Conservation (phyloP, 1,284 basidiomycete species). For the Trichosporon sp. region DNA sequence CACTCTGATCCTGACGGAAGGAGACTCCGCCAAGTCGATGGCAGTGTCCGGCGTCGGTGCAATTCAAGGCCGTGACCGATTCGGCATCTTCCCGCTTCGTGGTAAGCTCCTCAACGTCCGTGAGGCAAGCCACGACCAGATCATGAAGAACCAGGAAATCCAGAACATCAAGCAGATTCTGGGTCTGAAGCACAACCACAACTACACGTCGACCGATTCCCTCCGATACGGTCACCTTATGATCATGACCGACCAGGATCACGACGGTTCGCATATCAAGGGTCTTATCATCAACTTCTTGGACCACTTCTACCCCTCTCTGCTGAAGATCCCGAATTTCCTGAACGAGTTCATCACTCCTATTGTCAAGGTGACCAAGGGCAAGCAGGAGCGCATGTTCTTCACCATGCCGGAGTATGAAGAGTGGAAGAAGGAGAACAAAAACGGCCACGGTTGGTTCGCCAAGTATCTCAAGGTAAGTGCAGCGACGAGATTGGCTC, state of each 20-base stretch:
- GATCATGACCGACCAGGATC: slow-evolving; percentile 99
- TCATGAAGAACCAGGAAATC: slow-evolving; percentile 97
- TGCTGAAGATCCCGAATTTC: slow-evolving; percentile 87
- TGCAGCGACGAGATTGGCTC: not conserved
- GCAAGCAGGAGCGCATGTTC: slow-evolving; percentile 76
- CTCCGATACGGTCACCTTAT: slow-evolving; percentile 93
- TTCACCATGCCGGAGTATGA: slow-evolving; percentile 98
- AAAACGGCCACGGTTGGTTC: slow-evolving; percentile 78
- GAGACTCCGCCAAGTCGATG: slow-evolving; percentile 96
- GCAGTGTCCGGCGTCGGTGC: slow-evolving; percentile 92
- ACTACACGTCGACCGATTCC: slow-evolving; percentile 67
- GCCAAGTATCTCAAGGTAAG: slow-evolving; percentile 94
- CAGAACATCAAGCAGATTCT: slow-evolving; percentile 98
- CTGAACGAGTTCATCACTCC: slow-evolving; percentile 98
- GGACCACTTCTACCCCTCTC: slow-evolving; percentile 93
- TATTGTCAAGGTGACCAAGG: slow-evolving; percentile 88
- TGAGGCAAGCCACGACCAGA: slow-evolving; percentile 90
- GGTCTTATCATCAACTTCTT: slow-evolving; percentile 97
- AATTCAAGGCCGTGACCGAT: slow-evolving; percentile 85
- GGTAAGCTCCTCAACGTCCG: slow-evolving; percentile 97
- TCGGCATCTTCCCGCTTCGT: slow-evolving; percentile 94
- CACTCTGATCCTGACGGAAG: slow-evolving; percentile 96
- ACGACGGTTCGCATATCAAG: slow-evolving; percentile 99
- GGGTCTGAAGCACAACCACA: slow-evolving; percentile 90
- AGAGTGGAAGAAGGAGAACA: slow-evolving; percentile 78